Evolutionary conservation across 2,329 filamentous ascomycete species (phyloP).

Genomic region (Phyllosticta citribraziliensis): DNA sequence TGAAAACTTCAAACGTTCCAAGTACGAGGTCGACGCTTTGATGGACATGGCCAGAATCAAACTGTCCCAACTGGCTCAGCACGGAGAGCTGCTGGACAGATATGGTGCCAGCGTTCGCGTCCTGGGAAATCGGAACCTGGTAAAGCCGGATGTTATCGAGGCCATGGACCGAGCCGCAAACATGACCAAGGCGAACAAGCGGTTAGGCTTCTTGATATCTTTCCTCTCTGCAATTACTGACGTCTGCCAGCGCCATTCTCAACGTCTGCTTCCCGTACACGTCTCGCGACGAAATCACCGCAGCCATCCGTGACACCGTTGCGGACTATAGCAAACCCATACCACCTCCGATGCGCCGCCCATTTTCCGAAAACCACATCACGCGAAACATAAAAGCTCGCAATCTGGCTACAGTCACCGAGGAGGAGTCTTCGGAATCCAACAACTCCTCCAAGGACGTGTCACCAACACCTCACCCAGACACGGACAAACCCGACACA

Average conservation of each 20-base stretch:
- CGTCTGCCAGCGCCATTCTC: slow-evolving; percentile 47
- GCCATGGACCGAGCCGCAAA: slow-evolving; percentile 80
- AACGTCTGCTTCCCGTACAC: slow-evolving; percentile 99
- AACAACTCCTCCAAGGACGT: neutral
- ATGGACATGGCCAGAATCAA: slow-evolving; percentile 99
- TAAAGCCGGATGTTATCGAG: slow-evolving; percentile 78
- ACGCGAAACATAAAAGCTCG: slow-evolving; percentile 64
- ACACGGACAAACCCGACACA: neutral
- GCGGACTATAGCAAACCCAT: slow-evolving; percentile 72
- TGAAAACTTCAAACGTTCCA: slow-evolving; percentile 95
- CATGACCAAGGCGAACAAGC: slow-evolving; percentile 77
- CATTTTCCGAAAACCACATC: slow-evolving; percentile 83
- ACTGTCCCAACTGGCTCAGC: slow-evolving; percentile 79
- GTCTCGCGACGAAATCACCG: slow-evolving; percentile 87
- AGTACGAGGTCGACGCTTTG: slow-evolving; percentile 90
- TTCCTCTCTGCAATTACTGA: neutral
- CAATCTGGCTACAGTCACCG: slow-evolving; percentile 32
- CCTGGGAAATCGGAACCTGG: slow-evolving; percentile 71
- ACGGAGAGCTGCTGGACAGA: slow-evolving; percentile 83
- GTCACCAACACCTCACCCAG: neutral
- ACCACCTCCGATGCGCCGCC: slow-evolving; percentile 46
- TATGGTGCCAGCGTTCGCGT: slow-evolving; percentile 85
- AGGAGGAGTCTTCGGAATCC: slow-evolving; percentile 14
- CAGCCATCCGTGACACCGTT: slow-evolving; percentile 79
- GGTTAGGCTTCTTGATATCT: slow-evolving; percentile 37